Percentiles rank a stretch among this genome's conserved stretches.
phyloP scores from a whole-genome alignment of 768 basidiomycete genomes.

The Tulasnella sp. region DNA sequence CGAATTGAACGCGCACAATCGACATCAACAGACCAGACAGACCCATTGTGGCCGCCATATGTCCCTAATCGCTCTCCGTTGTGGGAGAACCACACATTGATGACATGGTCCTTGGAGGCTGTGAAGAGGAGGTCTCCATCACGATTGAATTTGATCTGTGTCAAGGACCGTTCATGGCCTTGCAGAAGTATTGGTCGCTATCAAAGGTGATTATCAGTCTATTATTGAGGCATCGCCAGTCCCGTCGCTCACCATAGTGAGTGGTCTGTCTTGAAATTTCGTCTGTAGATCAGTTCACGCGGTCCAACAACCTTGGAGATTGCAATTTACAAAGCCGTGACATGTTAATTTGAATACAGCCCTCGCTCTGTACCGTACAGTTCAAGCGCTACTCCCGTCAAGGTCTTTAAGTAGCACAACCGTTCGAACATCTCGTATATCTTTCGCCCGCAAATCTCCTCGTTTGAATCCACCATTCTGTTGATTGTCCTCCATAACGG shows the following conservation, averaged over 20 bases:
- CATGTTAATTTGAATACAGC: no score
- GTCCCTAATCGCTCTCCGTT: constrained; percentile 97
- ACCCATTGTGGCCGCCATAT: constrained; percentile 91
- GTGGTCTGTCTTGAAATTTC: no score
- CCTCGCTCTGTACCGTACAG: no score
- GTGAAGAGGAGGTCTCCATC: constrained; percentile 96
- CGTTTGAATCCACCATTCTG: neutral
- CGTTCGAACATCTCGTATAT: neutral
- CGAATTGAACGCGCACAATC: constrained; percentile 56
- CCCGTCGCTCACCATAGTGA: no score
- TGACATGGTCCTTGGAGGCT: constrained; percentile 87
- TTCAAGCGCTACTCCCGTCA: no score
- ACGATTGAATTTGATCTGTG: constrained; percentile 93
- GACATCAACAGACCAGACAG: constrained; percentile 93
- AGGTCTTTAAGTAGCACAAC: neutral
- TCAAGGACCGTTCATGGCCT: constrained; percentile 93
- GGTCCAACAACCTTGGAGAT: no score
- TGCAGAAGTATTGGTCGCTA: constrained; percentile 15
- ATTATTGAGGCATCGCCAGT: no score
- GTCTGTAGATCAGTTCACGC: no score
- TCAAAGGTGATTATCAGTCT: neutral
- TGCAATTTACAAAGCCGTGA: no score
- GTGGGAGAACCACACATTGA: constrained; percentile 95
- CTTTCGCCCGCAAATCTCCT: neutral
- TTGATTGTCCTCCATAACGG: neutral